Conservation (phyloP, 768 basidiomycete genomes). For the Chiua virens region DNA sequence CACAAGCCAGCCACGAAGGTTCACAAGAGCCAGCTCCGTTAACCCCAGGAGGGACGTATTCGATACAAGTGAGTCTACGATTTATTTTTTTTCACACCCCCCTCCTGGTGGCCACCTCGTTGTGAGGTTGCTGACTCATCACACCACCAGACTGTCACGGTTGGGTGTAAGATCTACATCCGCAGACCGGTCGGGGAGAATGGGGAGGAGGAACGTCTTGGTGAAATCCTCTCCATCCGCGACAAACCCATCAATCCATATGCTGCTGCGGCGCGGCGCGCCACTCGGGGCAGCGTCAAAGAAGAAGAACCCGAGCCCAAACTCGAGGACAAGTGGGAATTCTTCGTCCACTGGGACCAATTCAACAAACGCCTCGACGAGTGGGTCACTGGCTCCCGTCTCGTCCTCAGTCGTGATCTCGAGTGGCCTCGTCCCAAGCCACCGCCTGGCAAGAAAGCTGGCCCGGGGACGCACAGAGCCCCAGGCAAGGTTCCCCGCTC, state of each 20-base stretch:
- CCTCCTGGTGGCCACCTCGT: conserved; percentile 3
- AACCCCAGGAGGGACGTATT: conserved; percentile 73
- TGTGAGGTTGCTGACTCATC: conserved; percentile 34
- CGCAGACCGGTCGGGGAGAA: conserved; percentile 75
- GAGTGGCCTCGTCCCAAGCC: conserved; percentile 95
- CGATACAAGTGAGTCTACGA: conserved; percentile 58
- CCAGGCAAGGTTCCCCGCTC: conserved; percentile 65
- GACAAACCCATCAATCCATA: conserved; percentile 75
- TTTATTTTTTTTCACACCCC: conserved; percentile 26
- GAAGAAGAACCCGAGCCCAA: conserved; percentile 52
- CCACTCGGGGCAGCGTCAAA: conserved; percentile 38
- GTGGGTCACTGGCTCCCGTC: conserved; percentile 88
- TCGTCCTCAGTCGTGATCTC: conserved; percentile 81
- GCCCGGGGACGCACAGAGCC: conserved; percentile 46
- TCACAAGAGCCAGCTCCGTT: conserved; percentile 58
- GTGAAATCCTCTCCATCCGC: conserved; percentile 94
- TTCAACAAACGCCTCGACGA: conserved; percentile 99
- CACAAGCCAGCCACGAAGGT: conserved; percentile 33
- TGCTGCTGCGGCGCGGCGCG: conserved; percentile 38
- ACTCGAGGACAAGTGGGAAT: conserved; percentile 83
- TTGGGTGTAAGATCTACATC: conserved; percentile 96
- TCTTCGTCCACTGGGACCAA: conserved; percentile 97
- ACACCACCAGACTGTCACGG: conserved; percentile 67
- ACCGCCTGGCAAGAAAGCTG: conserved; percentile 54
- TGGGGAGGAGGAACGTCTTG: conserved; percentile 83